phyloP scores from a whole-genome alignment of 441 rosid genomes.

The Aleurites moluccanus region DNA sequence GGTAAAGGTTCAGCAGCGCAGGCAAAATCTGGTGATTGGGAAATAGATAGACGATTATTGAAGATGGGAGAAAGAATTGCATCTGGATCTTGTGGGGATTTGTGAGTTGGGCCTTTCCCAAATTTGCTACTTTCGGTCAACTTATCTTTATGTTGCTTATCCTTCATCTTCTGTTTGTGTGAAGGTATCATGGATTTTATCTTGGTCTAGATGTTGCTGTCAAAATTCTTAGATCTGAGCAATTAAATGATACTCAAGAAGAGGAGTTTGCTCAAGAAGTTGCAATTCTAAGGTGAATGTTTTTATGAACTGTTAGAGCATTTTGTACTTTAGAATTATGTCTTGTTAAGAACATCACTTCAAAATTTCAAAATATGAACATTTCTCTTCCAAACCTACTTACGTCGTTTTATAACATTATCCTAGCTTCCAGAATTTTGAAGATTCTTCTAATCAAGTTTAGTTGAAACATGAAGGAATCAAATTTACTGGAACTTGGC shows the following conservation, averaged over 20 bases:
- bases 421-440: conserved; percentile 8
- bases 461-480: background rate
- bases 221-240: conserved; percentile 66
- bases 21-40: conserved; percentile 47
- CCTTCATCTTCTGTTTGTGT: conserved; percentile 18
- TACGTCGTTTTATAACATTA: background rate
- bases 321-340: background rate
- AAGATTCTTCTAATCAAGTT: background rate
- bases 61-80: conserved; percentile 67
- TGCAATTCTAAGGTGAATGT: conserved; percentile 59
- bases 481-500: background rate
- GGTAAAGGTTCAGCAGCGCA: conserved; percentile 36
- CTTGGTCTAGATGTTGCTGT: conserved; percentile 75
- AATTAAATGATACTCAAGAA: conserved; percentile 50
- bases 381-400: background rate
- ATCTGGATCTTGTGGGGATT: conserved; percentile 73
- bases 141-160: conserved; percentile 19
- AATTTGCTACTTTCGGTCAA: conserved; percentile 18
- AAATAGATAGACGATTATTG: conserved; percentile 58
- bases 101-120: conserved; percentile 44
- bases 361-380: background rate
- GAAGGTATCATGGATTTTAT: conserved; percentile 63
- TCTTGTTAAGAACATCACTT: background rate
- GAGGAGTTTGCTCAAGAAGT: conserved; percentile 73
- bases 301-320: background rate